Evolutionary conservation across 2,329 filamentous ascomycete genomes (phyloP), one percentile per base, ranked within the genome.

Genomic region (Scortechinia acanthostroma): DNA sequence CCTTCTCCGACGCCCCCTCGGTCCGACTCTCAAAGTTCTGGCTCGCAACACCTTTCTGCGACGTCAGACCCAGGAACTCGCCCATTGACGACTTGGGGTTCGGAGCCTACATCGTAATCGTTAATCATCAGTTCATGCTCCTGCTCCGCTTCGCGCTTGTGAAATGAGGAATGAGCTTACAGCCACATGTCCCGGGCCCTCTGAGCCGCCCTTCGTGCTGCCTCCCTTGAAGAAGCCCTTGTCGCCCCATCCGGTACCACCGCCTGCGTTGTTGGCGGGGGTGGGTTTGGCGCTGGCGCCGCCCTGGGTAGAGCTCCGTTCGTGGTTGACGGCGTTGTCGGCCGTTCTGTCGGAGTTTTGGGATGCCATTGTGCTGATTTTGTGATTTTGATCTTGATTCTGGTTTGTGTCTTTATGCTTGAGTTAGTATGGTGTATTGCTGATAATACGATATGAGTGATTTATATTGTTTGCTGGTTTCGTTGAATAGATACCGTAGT

Each of bases 261-360:
- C 55, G 20, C 49, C 51, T 22, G 47, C 37, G 43, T 55, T 55
- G 51, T 59, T 60, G 21, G 56, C 57, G n/a, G 59, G 57, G 1
- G 55, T 59, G 14, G 57, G 56, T 14, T 45, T 20, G 17, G 51
- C 33, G 47, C 56, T 53, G 22, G 51, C 50, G 42, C 56, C 58
- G 21, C 57, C 57, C 4, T 45, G 22, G 19, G 52, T 53, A n/a
- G 51, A 23, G 10, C 42, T 43, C 5, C 46, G 42, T n/a, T 42
- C 49, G 19, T 48, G 50, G 44, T 51, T 56, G 25, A 10, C 25
- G 10, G 10, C 10, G 10, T 10, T 10, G 25, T n/a, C n/a, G 10
- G 10, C 10, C 25, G 10, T 30, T 10, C 10, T 30, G 10, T 30
- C 25, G 25, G 25, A n/a, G 25, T 30, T 10, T 30, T 10, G 10